phyloP scores from a whole-genome alignment of 257 asterid species.

The Solanum etuberosum region DNA sequence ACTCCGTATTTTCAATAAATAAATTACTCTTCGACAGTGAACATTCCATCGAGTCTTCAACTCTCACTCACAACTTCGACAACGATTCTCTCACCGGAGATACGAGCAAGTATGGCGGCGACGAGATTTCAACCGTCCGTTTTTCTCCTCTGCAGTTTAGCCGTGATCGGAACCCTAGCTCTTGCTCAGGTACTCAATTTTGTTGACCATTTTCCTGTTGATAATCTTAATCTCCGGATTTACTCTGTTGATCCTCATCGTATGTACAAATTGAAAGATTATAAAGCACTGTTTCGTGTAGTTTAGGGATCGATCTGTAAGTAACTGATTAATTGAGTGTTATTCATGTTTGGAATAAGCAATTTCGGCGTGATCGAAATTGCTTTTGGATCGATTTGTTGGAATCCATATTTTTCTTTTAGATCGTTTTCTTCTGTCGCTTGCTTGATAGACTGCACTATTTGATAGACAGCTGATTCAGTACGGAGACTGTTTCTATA shows the following conservation, averaged over 20 bases:
- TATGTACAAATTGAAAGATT: neutral
- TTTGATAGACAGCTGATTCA: neutral
- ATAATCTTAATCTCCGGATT: neutral
- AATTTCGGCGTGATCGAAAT: neutral
- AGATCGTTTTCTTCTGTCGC: neutral
- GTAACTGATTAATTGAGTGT: neutral
- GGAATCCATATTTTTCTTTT: neutral
- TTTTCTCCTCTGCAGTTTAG: slow-evolving; percentile 12
- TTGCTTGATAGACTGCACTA: neutral
- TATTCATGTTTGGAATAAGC: neutral
- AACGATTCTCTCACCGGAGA: neutral
- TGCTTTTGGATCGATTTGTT: neutral
- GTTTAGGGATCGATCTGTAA: neutral
- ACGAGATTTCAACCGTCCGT: slow-evolving; percentile 8
- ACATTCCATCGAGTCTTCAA: neutral
- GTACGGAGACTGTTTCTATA: neutral
- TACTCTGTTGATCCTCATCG: neutral
- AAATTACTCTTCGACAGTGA: neutral
- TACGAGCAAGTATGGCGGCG: slow-evolving; percentile 10
- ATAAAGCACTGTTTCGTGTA: neutral
- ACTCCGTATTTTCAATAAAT: neutral
- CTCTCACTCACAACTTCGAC: neutral
- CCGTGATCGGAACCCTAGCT: slow-evolving; percentile 24
- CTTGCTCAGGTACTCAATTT: slow-evolving; percentile 30
- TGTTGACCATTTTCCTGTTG: neutral